Conservation (phyloP, 2,329 filamentous ascomycete genomes). For the Hansfordia pulvinata region DNA sequence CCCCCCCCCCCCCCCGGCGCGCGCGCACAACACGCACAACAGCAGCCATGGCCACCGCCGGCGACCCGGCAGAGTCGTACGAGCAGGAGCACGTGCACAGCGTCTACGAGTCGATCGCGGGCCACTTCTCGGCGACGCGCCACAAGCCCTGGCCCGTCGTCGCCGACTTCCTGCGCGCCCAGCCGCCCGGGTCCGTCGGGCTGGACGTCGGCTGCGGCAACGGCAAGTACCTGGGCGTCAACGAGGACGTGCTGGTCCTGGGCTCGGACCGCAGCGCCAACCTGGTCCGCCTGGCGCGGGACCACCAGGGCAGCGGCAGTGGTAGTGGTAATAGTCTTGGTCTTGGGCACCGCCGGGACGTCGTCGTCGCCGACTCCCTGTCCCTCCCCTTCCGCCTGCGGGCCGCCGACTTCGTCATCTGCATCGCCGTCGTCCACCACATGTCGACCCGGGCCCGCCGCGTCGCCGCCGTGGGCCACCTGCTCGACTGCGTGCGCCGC, state of each 20-base stretch:
- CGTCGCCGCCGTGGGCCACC: conserved; percentile 54
- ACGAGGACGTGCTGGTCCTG: conserved; percentile 63
- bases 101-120: conserved; percentile 79
- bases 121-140: conserved; percentile 70
- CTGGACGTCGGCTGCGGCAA: conserved; percentile 93
- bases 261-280: conserved; percentile 68
- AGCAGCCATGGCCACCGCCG: conserved; percentile 11
- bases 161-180: conserved; percentile 56
- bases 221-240: conserved; percentile 83
- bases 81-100: conserved; percentile 80
- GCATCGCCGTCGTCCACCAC: conserved; percentile 90
- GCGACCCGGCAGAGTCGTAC: conserved; percentile 40
- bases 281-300: conserved; percentile 35
- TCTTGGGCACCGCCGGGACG: conserved; percentile 37
- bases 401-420: conserved; percentile 70
- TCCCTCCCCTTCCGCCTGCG: conserved; percentile 59
- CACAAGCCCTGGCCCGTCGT: conserved; percentile 89
- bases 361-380: conserved; percentile 70
- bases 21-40: conserved; percentile 1
- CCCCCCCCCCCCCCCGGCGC: conserved; percentile 1
- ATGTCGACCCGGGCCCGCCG: conserved; percentile 66
- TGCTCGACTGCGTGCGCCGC: conserved; percentile 51
- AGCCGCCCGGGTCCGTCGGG: conserved; percentile 60
- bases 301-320: conserved; percentile 12
- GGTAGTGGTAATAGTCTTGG: conserved; percentile 2